These are phyloP conservation scores for Penicillium concentricum DNA, from an alignment of 2,329 filamentous ascomycete genomes.

Conservation along the genomic window DNA sequence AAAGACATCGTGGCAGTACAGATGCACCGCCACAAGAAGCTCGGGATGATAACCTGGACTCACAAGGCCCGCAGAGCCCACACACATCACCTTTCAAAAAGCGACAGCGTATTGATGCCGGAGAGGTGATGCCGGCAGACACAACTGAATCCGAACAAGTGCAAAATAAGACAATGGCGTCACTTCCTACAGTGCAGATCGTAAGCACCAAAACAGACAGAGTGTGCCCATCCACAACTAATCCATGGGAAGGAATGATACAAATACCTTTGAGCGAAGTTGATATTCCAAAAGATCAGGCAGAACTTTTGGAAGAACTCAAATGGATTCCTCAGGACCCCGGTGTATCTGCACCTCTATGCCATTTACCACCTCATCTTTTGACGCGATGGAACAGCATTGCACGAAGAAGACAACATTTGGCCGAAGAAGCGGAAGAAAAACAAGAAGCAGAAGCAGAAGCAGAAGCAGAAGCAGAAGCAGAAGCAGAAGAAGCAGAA, in stretches of 20 bases:
- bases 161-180: neutral
- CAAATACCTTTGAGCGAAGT: conserved; percentile 45
- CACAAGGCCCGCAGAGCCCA: neutral
- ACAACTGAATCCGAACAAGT: neutral
- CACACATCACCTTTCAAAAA: conserved; percentile 10
- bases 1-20: conserved; percentile 12
- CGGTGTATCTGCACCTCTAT: conserved; percentile 26
- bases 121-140: neutral
- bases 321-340: conserved; percentile 38
- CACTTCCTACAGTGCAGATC: neutral
- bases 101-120: conserved; percentile 11
- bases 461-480: neutral
- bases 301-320: conserved; percentile 46
- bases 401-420: conserved; percentile 14
- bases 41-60: neutral
- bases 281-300: conserved; percentile 51
- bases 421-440: neutral
- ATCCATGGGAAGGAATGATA: conserved; percentile 35
- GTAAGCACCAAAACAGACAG: neutral
- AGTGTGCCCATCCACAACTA: neutral
- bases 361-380: conserved; percentile 37
- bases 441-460: neutral
- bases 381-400: conserved; percentile 39
- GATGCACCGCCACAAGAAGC: neutral
- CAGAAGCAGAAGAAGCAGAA: too few species aligned